phyloP scores from a whole-genome alignment of 2,329 filamentous ascomycete species.

The Trichoderma hamatum region DNA sequence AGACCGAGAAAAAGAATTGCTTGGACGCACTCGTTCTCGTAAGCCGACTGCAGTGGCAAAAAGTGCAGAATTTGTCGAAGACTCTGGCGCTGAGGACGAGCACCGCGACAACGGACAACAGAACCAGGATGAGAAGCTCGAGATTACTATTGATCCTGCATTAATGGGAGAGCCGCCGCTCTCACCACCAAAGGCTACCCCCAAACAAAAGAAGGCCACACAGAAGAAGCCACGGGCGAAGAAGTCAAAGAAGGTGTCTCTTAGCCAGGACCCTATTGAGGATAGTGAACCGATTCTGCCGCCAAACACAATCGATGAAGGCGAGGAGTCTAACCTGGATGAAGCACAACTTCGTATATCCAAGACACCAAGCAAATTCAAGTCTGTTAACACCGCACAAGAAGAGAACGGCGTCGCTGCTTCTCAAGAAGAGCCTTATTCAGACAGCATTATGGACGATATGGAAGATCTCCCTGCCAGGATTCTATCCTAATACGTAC shows the following conservation, averaged over 20 bases:
- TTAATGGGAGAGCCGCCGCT: constrained; percentile 30
- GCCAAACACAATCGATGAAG: constrained; percentile 26
- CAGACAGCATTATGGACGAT: constrained; percentile 47
- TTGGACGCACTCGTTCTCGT: constrained; percentile 32
- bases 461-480: constrained; percentile 48
- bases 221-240: constrained; percentile 32
- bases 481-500: constrained; percentile 10
- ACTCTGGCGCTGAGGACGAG: constrained; percentile 38
- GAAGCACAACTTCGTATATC: constrained; percentile 35
- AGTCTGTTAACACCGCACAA: constrained; percentile 29
- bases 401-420: constrained; percentile 12
- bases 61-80: constrained; percentile 38
- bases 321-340: constrained; percentile 35
- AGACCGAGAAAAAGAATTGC: constrained; percentile 39
- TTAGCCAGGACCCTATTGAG: constrained; percentile 39
- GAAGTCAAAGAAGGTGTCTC: constrained; percentile 33
- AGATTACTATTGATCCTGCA: constrained; percentile 41
- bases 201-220: constrained; percentile 34
- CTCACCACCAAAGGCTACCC: constrained; percentile 35
- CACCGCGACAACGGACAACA: constrained; percentile 11
- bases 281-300: constrained; percentile 32
- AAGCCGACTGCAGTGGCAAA: constrained; percentile 20
- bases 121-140: constrained; percentile 28
- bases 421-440: constrained; percentile 31
- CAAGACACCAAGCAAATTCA: constrained; percentile 38